Percentiles rank a stretch among this genome's conserved stretches.
These are phyloP conservation scores for Emmonsiellopsis sp. DNA, from an alignment of 2,329 filamentous ascomycete species.

Conservation along the genomic window DNA sequence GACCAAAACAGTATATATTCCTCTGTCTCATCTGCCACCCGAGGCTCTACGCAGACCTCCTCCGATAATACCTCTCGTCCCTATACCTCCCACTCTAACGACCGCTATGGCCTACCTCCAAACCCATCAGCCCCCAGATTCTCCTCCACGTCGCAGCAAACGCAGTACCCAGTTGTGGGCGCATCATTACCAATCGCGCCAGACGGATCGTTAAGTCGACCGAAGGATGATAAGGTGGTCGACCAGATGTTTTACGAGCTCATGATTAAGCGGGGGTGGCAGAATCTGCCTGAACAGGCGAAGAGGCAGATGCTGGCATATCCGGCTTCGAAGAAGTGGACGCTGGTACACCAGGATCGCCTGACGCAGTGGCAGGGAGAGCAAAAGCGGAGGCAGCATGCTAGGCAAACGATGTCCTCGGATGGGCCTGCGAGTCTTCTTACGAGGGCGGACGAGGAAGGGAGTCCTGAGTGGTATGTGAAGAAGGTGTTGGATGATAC, in stretches of 20 bases:
- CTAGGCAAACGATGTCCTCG: conserved; percentile 58
- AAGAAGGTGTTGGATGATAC: conserved; percentile 93
- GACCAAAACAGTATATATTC: conserved; percentile 60
- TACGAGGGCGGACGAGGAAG: conserved; percentile 81
- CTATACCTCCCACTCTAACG: conserved; percentile 28
- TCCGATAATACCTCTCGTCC: conserved; percentile 43
- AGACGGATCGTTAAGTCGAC: conserved; percentile 18
- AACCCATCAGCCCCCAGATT: conserved; percentile 30
- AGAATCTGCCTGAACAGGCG: conserved; percentile 90
- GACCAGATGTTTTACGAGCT: conserved; percentile 86
- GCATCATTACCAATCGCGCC: conserved; percentile 32
- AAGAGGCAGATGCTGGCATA: conserved; percentile 94
- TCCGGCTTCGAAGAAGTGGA: conserved; percentile 93
- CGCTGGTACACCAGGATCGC: conserved; percentile 87
- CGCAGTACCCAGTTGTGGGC: conserved; percentile 35
- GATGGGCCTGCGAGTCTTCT: conserved; percentile 58
- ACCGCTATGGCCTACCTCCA: conserved; percentile 22
- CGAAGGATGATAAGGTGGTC: conserved; percentile 59
- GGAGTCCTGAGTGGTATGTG: conserved; percentile 96
- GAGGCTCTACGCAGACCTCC: conserved; percentile 49
- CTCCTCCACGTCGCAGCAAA: conserved; percentile 29
- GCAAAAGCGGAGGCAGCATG: conserved; percentile 73
- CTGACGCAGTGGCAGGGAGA: conserved; percentile 91
- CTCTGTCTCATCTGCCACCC: conserved; percentile 49
- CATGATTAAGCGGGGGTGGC: conserved; percentile 97